These are phyloP conservation scores for Trichophyton verrucosum DNA, from an alignment of 2,329 filamentous ascomycete genomes.

Conservation along the genomic window DNA sequence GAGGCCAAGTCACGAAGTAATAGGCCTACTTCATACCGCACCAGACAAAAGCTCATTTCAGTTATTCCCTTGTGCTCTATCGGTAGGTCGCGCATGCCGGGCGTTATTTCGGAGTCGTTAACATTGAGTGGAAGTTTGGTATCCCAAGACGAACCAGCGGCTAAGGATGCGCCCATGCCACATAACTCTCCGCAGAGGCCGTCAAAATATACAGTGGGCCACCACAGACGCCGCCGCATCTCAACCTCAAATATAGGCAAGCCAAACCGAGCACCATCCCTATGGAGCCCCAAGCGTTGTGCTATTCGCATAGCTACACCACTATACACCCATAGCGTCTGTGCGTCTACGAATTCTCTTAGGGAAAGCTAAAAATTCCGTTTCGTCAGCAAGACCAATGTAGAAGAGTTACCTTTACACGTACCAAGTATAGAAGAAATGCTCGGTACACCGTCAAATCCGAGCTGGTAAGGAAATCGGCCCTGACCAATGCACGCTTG, in stretches of 20 bases:
- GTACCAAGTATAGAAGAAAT: slow-evolving; percentile 44
- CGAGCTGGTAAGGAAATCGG: slow-evolving; percentile 28
- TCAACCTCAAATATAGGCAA: slow-evolving; percentile 31
- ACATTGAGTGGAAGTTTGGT: slow-evolving; percentile 32
- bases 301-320: slow-evolving; percentile 33
- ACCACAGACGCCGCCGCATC: slow-evolving; percentile 33
- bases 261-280: slow-evolving; percentile 42
- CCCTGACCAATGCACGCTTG: slow-evolving; percentile 44
- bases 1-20: slow-evolving; percentile 25
- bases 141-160: slow-evolving; percentile 33
- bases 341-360: slow-evolving; percentile 7
- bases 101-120: slow-evolving; percentile 30
- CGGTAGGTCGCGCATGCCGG: slow-evolving; percentile 28
- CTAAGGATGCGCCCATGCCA: background rate
- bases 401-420: background rate
- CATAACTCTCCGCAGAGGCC: background rate
- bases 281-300: slow-evolving; percentile 37
- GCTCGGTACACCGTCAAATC: slow-evolving; percentile 40
- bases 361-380: slow-evolving; percentile 30
- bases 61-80: slow-evolving; percentile 22
- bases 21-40: slow-evolving; percentile 33
- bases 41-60: slow-evolving; percentile 34
- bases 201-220: slow-evolving; percentile 12
- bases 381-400: background rate
- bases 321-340: slow-evolving; percentile 11